Conservation (phyloP, 352 stramenopile species). For the Elongisporangium anandrum region DNA sequence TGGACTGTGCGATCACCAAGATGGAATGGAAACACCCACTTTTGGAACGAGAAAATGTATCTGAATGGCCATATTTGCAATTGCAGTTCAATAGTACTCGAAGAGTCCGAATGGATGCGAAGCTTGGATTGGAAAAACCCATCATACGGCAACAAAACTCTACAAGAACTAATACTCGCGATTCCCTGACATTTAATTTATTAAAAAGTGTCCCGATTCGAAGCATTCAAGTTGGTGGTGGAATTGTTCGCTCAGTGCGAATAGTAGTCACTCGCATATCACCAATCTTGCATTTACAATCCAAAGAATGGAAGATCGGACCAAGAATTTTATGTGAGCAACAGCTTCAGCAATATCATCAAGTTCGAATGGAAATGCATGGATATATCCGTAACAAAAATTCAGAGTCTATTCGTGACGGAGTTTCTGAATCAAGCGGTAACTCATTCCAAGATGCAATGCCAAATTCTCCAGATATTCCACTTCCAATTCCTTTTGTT, state of each 20-base stretch:
- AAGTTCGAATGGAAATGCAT: constrained; percentile 18
- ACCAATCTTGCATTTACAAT: constrained; percentile 56
- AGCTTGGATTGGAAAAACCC: neutral
- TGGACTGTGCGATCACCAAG: constrained; percentile 54
- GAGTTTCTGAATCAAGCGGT: neutral
- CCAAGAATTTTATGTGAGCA: constrained; percentile 67
- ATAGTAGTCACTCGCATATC: constrained; percentile 46
- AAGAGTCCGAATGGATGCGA: constrained; percentile 21
- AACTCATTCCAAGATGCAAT: neutral
- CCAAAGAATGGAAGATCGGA: constrained; percentile 55
- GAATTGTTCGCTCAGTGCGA: constrained; percentile 57
- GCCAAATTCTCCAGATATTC: constrained; percentile 9
- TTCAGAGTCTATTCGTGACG: neutral
- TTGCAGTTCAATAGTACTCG: constrained; percentile 71
- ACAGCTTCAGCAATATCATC: constrained; percentile 42
- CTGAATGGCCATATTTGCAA: constrained; percentile 52
- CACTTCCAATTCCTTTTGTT: constrained; percentile 52
- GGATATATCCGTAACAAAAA: neutral
- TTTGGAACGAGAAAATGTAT: constrained; percentile 39
- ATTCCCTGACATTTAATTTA: constrained; percentile 31
- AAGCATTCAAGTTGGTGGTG: constrained; percentile 53
- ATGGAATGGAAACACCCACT: constrained; percentile 42
- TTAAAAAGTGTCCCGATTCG: constrained; percentile 63
- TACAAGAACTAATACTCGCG: neutral
- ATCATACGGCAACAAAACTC: neutral